phyloP scores from a whole-genome alignment of 129 eudicot genomes.

The Scalesia atractyloides region DNA sequence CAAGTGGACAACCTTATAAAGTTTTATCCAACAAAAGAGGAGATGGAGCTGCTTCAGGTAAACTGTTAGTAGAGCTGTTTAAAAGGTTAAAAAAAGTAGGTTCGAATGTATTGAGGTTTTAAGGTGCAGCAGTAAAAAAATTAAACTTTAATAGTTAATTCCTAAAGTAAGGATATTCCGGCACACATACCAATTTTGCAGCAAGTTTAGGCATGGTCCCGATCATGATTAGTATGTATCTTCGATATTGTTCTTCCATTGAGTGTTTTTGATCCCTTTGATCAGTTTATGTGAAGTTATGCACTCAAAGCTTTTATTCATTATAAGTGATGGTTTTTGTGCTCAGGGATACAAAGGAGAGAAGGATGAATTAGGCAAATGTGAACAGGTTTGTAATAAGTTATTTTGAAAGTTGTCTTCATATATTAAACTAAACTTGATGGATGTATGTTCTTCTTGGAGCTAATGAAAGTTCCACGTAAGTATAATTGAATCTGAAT shows the following conservation, averaged over 20 bases:
- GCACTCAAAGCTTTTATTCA: neutral
- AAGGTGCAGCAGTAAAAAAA: too few relatives aligned
- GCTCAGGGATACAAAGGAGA: constrained; percentile 85
- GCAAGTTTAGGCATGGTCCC: too few relatives aligned
- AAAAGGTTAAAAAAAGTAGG: neutral
- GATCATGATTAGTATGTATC: neutral
- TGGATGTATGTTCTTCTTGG: constrained; percentile 58
- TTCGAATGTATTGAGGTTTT: too few relatives aligned
- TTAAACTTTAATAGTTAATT: too few relatives aligned
- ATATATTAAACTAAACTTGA: neutral
- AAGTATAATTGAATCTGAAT: too few relatives aligned
- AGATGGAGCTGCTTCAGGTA: constrained; percentile 88
- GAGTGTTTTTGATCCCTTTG: too few relatives aligned
- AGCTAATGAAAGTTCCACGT: constrained; percentile 86
- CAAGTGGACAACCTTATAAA: constrained; percentile 95
- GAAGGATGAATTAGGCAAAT: constrained; percentile 69
- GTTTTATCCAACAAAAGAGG: constrained; percentile 96
- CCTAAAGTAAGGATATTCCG: too few relatives aligned
- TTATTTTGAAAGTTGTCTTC: neutral
- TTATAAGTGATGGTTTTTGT: constrained; percentile 23
- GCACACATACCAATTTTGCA: too few relatives aligned
- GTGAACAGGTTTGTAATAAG: constrained; percentile 72
- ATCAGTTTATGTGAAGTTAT: neutral
- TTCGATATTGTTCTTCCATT: neutral
- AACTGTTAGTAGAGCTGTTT: constrained; percentile 8